Evolutionary conservation across 768 basidiomycete species (phyloP), one percentile per base, ranked within the genome.

Genomic region (Amanita rubescens): DNA sequence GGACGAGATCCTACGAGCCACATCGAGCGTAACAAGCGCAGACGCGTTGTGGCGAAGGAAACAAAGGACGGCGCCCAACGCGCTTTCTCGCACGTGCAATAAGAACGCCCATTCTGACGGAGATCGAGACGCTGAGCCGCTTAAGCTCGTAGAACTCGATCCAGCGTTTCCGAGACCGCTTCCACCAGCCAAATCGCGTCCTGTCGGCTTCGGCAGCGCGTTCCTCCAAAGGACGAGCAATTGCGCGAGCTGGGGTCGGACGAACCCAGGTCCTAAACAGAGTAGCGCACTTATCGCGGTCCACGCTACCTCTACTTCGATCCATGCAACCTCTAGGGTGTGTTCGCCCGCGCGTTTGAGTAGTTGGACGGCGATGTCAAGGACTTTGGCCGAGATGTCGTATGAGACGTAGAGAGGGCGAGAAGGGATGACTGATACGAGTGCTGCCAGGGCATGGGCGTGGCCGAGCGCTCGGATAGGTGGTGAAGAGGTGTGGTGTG

Each of bases 161-260:
- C 22, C 4, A 7, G n/a, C 43, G 27, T 12, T 34, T 27, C 52
- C 52, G 11, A 53, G 44, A 44, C 52, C 52, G 17, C 52, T 53
- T 1, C 52, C 52, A 10, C 52, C 52, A 10, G 52, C 52, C 22
- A 53, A 30, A 61, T 98, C 95, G 66, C 96, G 96, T 61, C 78
- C 87, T 0, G 91, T 94, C 0, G 92, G 87, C 67, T 98, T 99
- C 1, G 96, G 94, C 0, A 99, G 75, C 1, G 95, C 94, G 60
- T 99, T 99, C 30, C 96, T 77, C 96, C 96, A 99, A 3, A 99
- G 79, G 0, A 98, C 92, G 37, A 98, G 78, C 15, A 98, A 75
- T 60, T 97, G 95, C 0, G 94, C 89, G 1, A 98, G 79, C 65
- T 99, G 94, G 0, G 92, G 81, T 15, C 91, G 84, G 49, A 97